A percentile compares a stretch with the other conserved stretches of the same genome.
phyloP scores from a whole-genome alignment of 139 green algal genomes.

The Haematococcus sp. region DNA sequence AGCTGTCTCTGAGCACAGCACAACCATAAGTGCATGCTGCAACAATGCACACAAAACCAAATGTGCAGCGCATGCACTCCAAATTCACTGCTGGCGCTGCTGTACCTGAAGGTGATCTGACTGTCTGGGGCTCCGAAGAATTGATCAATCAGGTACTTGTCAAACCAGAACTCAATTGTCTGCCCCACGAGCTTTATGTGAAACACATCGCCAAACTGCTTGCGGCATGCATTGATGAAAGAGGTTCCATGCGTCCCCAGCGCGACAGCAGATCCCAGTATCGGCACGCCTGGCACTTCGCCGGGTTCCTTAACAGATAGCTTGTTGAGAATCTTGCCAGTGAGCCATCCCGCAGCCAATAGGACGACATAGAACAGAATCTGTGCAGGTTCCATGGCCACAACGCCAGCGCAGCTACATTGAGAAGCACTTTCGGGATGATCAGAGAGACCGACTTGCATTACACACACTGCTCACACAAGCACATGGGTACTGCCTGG shows the following conservation, averaged over 20 bases:
- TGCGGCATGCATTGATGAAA: slow-evolving; percentile 29
- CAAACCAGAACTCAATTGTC: slow-evolving; percentile 64
- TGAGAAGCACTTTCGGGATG: too few species aligned
- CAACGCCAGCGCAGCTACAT: too few species aligned
- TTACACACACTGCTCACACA: too few species aligned
- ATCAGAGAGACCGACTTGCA: too few species aligned
- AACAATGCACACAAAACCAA: not conserved
- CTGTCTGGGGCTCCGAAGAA: slow-evolving; percentile 64
- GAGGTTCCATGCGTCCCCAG: slow-evolving; percentile 33
- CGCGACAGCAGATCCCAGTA: slow-evolving; percentile 42
- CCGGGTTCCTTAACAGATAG: not conserved
- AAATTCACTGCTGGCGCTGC: too few species aligned
- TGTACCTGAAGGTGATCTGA: slow-evolving; percentile 57
- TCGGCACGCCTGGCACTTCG: slow-evolving; percentile 30
- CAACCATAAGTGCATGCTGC: not conserved
- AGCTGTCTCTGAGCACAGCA: not conserved
- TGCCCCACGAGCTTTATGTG: slow-evolving; percentile 43
- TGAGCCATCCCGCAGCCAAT: slow-evolving; percentile 3
- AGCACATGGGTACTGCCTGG: too few species aligned
- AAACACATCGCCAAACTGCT: slow-evolving; percentile 63
- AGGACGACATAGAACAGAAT: not conserved
- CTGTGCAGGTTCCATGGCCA: too few species aligned
- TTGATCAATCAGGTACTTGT: slow-evolving; percentile 36
- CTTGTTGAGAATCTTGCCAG: not conserved
- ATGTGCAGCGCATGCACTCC: not conserved